Evolutionary conservation across 2,329 filamentous ascomycete genomes (phyloP).

Genomic region (Massarina eburnea): DNA sequence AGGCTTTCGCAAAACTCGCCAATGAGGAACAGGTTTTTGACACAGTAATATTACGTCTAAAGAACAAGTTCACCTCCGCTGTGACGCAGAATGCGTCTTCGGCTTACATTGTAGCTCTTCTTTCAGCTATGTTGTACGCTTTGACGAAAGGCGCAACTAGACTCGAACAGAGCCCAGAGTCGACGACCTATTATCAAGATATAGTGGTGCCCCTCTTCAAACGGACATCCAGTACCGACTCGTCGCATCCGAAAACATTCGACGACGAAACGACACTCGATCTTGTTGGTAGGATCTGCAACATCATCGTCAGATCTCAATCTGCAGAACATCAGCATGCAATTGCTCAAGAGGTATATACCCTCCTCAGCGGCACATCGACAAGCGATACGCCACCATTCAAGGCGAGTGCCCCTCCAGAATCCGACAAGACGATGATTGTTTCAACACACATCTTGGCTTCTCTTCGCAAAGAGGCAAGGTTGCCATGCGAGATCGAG

Average conservation of each 20-base stretch:
- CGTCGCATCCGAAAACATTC: slow-evolving; percentile 34
- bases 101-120: slow-evolving; percentile 60
- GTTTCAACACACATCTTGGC: slow-evolving; percentile 61
- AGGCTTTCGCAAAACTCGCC: slow-evolving; percentile 66
- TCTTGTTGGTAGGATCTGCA: slow-evolving; percentile 62
- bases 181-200: slow-evolving; percentile 49
- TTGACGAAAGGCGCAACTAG: slow-evolving; percentile 59
- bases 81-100: slow-evolving; percentile 55
- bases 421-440: slow-evolving; percentile 53
- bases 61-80: slow-evolving; percentile 63
- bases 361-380: slow-evolving; percentile 48
- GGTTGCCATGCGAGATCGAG: slow-evolving; percentile 34
- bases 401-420: slow-evolving; percentile 24
- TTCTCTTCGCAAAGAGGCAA: slow-evolving; percentile 45
- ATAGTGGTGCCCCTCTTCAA: slow-evolving; percentile 48
- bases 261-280: slow-evolving; percentile 58
- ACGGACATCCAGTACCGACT: slow-evolving; percentile 37
- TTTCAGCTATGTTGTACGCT: slow-evolving; percentile 64
- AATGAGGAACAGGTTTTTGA: slow-evolving; percentile 64
- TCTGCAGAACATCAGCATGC: slow-evolving; percentile 53
- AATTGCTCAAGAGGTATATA: slow-evolving; percentile 58
- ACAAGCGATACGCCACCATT: slow-evolving; percentile 37
- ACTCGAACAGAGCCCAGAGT: slow-evolving; percentile 46
- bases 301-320: slow-evolving; percentile 59
- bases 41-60: slow-evolving; percentile 62